Evolutionary conservation across 345 rosid genomes (phyloP).

Genomic region (Pistacia integerrima): DNA sequence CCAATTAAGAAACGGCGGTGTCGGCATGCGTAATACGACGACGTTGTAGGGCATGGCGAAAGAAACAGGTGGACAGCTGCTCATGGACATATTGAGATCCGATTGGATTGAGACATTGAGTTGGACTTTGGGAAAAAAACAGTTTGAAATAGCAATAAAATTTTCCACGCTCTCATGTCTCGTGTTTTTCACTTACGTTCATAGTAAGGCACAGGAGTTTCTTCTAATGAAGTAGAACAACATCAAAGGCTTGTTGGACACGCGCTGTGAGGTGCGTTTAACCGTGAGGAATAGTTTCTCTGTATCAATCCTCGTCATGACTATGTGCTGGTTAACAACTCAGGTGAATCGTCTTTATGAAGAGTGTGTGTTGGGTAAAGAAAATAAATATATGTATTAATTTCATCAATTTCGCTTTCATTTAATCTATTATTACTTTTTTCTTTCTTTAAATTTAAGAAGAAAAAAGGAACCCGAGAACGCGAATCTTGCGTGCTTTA

Average conservation of each 20-base stretch:
- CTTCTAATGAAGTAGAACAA: no score
- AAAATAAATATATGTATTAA: no score
- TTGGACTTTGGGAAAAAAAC: neutral
- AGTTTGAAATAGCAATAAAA: neutral
- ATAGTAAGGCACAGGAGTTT: no score
- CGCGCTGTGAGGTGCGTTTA: neutral
- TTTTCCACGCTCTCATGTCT: neutral
- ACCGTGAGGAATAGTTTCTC: neutral
- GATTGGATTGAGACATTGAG: neutral
- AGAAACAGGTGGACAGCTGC: neutral
- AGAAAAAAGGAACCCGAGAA: no score
- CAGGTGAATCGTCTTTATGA: neutral
- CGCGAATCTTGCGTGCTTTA: no score
- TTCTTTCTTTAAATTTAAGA: no score
- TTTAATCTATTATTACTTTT: no score
- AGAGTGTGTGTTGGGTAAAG: no score
- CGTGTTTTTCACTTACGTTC: neutral
- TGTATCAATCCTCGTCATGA: neutral
- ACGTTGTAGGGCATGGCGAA: conserved; percentile 12
- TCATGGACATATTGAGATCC: neutral
- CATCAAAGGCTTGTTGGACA: neutral
- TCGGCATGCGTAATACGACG: conserved; percentile 27
- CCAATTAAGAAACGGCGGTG: neutral
- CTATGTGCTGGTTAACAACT: neutral
- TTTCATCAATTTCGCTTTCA: no score